Percentiles rank a stretch among this genome's conserved stretches.
These are phyloP conservation scores for Leptographium flavum DNA, from an alignment of 2,329 filamentous ascomycete species.

Conservation along the genomic window DNA sequence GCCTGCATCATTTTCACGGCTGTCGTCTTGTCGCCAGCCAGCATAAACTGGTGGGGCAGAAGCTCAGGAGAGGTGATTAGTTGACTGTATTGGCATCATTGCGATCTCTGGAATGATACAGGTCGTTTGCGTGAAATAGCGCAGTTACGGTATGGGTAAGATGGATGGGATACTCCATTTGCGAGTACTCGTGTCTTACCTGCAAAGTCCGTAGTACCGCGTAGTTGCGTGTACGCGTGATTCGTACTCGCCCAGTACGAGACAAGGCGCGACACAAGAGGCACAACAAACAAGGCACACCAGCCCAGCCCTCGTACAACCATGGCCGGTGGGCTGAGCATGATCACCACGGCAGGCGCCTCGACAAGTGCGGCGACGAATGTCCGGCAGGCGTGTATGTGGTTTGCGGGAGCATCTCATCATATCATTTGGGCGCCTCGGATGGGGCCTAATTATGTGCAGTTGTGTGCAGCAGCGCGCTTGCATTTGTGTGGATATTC, in stretches of 20 bases:
- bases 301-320: not conserved
- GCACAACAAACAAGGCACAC: not conserved
- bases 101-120: not conserved
- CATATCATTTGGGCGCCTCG: not conserved
- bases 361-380: not conserved
- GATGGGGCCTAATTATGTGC: not conserved
- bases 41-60: not conserved
- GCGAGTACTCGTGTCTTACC: no score
- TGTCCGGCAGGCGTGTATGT: no score
- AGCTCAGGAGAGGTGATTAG: not conserved
- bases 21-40: not conserved
- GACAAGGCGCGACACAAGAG: not conserved
- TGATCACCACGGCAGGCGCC: not conserved
- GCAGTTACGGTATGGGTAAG: no score
- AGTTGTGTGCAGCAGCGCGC: not conserved
- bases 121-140: no score
- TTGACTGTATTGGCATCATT: not conserved
- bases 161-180: no score
- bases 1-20: not conserved
- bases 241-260: no score
- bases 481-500: constrained; percentile 1
- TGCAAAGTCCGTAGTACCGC: no score
- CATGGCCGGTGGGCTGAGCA: not conserved
- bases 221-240: no score
- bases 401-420: not conserved